Base-by-base conservation (phyloP, 768 basidiomycete genomes). In the Rhizopogon rudus region DNA sequence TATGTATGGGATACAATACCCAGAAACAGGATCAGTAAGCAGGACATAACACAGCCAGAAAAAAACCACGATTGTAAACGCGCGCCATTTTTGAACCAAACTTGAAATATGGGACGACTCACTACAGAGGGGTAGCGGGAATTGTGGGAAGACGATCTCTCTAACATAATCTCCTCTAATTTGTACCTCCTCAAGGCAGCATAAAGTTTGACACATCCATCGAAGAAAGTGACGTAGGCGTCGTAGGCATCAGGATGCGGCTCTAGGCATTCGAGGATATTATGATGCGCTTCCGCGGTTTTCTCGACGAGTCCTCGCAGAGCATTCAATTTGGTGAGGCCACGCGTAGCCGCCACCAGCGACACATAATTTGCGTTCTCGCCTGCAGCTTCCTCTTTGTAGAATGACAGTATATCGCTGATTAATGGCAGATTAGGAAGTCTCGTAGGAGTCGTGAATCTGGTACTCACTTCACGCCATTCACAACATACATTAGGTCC, bases 361-460 rank as follows among this genome's bases (percentile, higher is more conserved):
- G 75, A 74, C 33, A 76, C 61, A 25, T 63, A 70, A 53, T 75
- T 77, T 40, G 67, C 65, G 6, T 56, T 54, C 52, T 77, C 76
- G 2, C 67, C 70, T 0, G 53, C 64, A 2, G 62, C 50, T 51
- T 76, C 75, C 65, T 77, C 76, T 55, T 77, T 69, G 56, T 76
- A 72, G 53, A 77, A 76, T 0, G 70, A 76, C 1, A 75, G 59
- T 22, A 76, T 58, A 41, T 77, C 75, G 55, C 75, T 76, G 10
- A 33, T 33, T 10, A 33, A 33, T 33, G 8, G 8, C 8, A 33
- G 8, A 33, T 33, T 22, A 22, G 37, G 60, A 35, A 48, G 12
- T 48, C 35, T 28, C 10, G 5, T 12, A 14, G 46, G 13, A 29
- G 28, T 16, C 25, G 12, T 35, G 14, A 16, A 39, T 45, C 44